A percentile compares a stretch with the other conserved stretches of the same genome.
Evolutionary conservation across 73 alveolate genomes (phyloP).

Genomic region (Breviolum minutum): DNA sequence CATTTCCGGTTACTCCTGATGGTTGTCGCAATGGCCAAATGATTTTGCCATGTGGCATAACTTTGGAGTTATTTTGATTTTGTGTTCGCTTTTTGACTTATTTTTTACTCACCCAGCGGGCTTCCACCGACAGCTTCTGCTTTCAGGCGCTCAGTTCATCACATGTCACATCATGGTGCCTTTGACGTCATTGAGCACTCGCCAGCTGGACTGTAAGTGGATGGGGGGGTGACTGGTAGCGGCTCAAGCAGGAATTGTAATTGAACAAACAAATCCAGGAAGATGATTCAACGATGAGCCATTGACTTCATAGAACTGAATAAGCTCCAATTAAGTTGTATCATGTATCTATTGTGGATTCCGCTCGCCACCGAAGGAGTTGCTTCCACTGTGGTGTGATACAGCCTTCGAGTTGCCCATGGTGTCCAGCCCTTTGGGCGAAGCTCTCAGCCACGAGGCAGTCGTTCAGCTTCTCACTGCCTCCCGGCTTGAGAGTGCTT

Average conservation of each 20-base stretch:
- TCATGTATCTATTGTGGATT: too few species aligned
- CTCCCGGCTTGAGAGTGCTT: background rate
- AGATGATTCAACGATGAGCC: background rate
- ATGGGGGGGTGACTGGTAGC: too few species aligned
- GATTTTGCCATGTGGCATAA: background rate
- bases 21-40: background rate
- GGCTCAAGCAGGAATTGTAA: background rate
- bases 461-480: slow-evolving; percentile 78
- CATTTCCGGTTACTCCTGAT: too few species aligned
- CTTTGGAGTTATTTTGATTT: too few species aligned
- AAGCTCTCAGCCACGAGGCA: slow-evolving; percentile 88
- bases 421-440: slow-evolving; percentile 78
- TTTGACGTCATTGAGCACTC: slow-evolving; percentile 54
- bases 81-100: background rate
- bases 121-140: background rate
- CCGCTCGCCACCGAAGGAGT: slow-evolving; percentile 12
- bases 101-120: background rate
- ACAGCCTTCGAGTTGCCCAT: slow-evolving; percentile 88
- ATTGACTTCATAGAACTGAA: background rate
- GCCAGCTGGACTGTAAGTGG: slow-evolving; percentile 63
- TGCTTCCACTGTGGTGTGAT: slow-evolving; percentile 85
- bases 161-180: slow-evolving; percentile 85
- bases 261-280: background rate
- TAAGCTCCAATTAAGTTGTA: background rate
- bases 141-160: slow-evolving; percentile 65